Percentiles rank a stretch among this genome's conserved stretches.
Conservation (phyloP, 768 basidiomycete species). For the Lactarius akahatsu region DNA sequence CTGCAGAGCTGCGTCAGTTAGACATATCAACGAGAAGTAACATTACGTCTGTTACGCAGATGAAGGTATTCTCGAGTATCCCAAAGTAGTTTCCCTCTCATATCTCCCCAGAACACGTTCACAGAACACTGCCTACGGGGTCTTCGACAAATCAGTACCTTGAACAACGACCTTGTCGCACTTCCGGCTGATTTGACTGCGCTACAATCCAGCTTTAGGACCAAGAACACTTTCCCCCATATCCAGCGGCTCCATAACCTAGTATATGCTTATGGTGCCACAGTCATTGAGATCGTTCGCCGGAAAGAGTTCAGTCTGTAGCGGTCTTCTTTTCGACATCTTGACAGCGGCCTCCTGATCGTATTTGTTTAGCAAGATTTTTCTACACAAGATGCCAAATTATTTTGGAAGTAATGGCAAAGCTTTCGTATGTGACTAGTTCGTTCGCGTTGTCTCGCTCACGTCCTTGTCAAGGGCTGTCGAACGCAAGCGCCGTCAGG, state of each 20-base stretch:
- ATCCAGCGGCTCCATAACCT: slow-evolving; percentile 86
- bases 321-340: neutral
- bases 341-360: slow-evolving; percentile 6
- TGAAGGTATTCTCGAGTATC: slow-evolving; percentile 23
- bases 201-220: slow-evolving; percentile 71
- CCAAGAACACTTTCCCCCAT: slow-evolving; percentile 84
- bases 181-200: slow-evolving; percentile 62
- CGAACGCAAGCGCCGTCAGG: slow-evolving; percentile 79
- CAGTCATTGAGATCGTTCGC: slow-evolving; percentile 86
- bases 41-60: slow-evolving; percentile 16
- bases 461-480: slow-evolving; percentile 47
- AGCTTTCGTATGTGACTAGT: slow-evolving; percentile 65
- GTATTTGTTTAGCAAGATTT: slow-evolving; percentile 54
- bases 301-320: slow-evolving; percentile 83
- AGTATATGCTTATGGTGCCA: slow-evolving; percentile 89
- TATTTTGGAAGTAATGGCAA: slow-evolving; percentile 84
- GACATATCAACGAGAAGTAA: slow-evolving; percentile 26
- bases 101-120: slow-evolving; percentile 57
- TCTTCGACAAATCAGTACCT: slow-evolving; percentile 70
- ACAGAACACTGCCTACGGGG: slow-evolving; percentile 64
- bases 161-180: slow-evolving; percentile 80
- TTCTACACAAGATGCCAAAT: slow-evolving; percentile 79
- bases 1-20: slow-evolving; percentile 26
- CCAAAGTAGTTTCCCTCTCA: slow-evolving; percentile 1
- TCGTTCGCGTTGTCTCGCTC: neutral